These are phyloP conservation scores for Macrolepiota albuminosa DNA, from an alignment of 768 basidiomycete species.

Conservation along the genomic window DNA sequence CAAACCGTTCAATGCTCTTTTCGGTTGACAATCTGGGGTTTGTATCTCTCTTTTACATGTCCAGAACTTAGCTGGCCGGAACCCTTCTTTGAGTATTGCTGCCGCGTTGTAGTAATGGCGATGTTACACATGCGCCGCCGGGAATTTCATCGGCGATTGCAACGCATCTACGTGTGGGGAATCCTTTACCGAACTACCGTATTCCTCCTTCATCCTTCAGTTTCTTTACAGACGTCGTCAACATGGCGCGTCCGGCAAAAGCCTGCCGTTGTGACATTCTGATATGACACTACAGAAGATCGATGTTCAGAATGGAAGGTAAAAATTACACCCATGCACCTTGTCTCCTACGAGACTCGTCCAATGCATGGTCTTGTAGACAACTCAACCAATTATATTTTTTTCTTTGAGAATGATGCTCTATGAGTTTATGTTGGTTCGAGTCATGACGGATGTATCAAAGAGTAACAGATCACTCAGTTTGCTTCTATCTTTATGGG, in stretches of 20 bases:
- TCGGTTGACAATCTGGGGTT: neutral
- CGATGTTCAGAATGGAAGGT: neutral
- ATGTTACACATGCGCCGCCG: slow-evolving; percentile 6
- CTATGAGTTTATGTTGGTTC: slow-evolving; percentile 9
- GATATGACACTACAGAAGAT: slow-evolving; percentile 1
- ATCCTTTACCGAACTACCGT: slow-evolving; percentile 5
- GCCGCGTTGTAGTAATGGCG: slow-evolving; percentile 2
- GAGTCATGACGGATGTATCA: slow-evolving; percentile 7
- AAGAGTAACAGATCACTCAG: slow-evolving; percentile 7
- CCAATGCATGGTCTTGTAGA: slow-evolving; percentile 3
- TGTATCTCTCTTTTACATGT: neutral
- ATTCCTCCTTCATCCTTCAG: neutral
- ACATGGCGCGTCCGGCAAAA: neutral
- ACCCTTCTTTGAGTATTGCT: neutral
- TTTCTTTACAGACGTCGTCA: neutral
- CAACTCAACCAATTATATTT: neutral
- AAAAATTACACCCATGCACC: too few species aligned
- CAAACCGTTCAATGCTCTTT: neutral
- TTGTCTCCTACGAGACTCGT: neutral
- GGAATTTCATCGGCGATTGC: slow-evolving; percentile 10
- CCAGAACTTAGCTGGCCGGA: neutral
- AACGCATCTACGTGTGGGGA: slow-evolving; percentile 1
- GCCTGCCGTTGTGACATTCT: neutral
- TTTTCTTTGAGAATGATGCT: slow-evolving; percentile 5
- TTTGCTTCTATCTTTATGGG: slow-evolving; percentile 15